Evolutionary conservation across 2,329 filamentous ascomycete genomes (phyloP).

Genomic region (Acephala macrosclerotiorum): DNA sequence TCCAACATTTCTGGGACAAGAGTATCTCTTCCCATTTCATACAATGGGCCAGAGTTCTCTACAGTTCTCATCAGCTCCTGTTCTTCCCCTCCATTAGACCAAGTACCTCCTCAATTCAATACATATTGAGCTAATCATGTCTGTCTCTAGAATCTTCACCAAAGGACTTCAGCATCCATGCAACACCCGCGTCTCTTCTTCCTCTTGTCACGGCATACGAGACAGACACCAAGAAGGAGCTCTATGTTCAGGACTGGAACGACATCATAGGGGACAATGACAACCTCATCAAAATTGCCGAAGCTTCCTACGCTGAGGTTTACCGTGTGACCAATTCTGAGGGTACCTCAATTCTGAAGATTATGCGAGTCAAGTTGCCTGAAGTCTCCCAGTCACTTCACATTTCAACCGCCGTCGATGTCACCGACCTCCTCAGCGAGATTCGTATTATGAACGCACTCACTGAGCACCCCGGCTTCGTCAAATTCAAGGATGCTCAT

Average conservation of each 20-base stretch:
- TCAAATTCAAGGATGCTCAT: conserved; percentile 70
- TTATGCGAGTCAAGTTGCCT: conserved; percentile 58
- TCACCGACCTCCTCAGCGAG: conserved; percentile 63
- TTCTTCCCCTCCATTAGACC: background rate
- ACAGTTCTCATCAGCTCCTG: background rate
- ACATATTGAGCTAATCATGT: background rate
- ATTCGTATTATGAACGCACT: conserved; percentile 69
- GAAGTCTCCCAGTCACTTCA: conserved; percentile 31
- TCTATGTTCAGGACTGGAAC: conserved; percentile 51
- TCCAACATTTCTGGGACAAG: background rate
- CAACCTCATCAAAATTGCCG: conserved; percentile 68
- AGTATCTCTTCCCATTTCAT: background rate
- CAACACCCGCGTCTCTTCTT: conserved; percentile 15
- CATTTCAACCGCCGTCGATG: conserved; percentile 33
- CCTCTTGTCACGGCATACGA: conserved; percentile 35
- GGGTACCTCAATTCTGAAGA: conserved; percentile 71
- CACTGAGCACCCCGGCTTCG: conserved; percentile 69
- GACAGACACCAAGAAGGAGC: conserved; percentile 24
- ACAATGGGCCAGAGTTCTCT: background rate
- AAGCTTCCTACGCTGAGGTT: conserved; percentile 72
- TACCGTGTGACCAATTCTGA: conserved; percentile 66
- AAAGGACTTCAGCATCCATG: background rate
- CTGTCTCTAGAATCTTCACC: background rate
- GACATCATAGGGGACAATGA: conserved; percentile 63
- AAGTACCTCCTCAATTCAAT: background rate